Conservation (phyloP, 768 basidiomycete genomes). For the Kwoniella bestiolae region DNA sequence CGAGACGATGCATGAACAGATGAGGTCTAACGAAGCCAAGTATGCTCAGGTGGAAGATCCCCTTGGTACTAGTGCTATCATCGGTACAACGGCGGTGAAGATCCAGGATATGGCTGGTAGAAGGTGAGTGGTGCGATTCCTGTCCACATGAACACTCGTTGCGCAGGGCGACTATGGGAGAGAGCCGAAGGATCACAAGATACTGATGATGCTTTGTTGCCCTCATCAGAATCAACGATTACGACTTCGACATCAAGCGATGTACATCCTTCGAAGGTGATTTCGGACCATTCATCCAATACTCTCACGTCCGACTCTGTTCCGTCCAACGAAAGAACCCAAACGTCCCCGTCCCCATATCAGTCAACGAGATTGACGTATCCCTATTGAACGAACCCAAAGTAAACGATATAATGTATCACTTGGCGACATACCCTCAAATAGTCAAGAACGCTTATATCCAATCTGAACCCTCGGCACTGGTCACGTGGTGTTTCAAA, state of each 20-base stretch:
- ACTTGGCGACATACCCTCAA: slow-evolving; percentile 89
- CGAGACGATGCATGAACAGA: slow-evolving; percentile 92
- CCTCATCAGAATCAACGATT: slow-evolving; percentile 82
- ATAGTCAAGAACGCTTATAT: slow-evolving; percentile 83
- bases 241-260: slow-evolving; percentile 89
- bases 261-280: slow-evolving; percentile 97
- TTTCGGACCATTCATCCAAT: slow-evolving; percentile 81
- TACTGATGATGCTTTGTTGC: neutral
- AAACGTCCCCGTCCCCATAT: slow-evolving; percentile 69
- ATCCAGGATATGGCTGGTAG: slow-evolving; percentile 97
- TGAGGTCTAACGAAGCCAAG: slow-evolving; percentile 92
- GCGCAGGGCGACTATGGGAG: neutral
- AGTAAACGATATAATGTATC: slow-evolving; percentile 80
- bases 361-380: slow-evolving; percentile 66
- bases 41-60: slow-evolving; percentile 87
- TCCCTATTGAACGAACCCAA: slow-evolving; percentile 72
- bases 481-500: slow-evolving; percentile 88
- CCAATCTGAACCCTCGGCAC: slow-evolving; percentile 83
- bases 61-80: slow-evolving; percentile 73
- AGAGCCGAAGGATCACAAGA: neutral
- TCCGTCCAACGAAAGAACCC: slow-evolving; percentile 93
- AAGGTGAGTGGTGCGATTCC: slow-evolving; percentile 69
- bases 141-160: no score
- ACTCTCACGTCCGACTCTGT: slow-evolving; percentile 88
- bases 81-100: slow-evolving; percentile 94